These are phyloP conservation scores for Penicillium paneum DNA, from an alignment of 2,329 filamentous ascomycete genomes.

Conservation along the genomic window DNA sequence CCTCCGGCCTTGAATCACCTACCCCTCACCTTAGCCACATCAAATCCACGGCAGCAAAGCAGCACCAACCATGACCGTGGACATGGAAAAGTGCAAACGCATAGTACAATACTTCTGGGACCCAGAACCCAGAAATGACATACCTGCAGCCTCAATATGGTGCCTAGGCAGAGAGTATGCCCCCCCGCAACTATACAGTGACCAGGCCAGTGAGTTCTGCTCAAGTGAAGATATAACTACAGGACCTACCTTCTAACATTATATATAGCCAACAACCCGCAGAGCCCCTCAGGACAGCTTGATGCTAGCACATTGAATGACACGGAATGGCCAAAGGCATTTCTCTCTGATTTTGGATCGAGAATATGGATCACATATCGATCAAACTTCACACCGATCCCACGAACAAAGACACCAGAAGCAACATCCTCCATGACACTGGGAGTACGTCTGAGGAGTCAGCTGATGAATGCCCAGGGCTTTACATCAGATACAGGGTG, in stretches of 20 bases:
- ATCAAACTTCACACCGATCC: constrained; percentile 78
- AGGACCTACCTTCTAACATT: not conserved
- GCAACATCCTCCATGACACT: constrained; percentile 72
- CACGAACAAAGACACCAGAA: constrained; percentile 71
- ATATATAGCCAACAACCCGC: not conserved
- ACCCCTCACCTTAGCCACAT: not conserved
- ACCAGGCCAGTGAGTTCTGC: not conserved
- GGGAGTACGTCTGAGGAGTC: constrained; percentile 76
- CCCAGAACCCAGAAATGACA: constrained; percentile 77
- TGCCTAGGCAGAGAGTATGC: constrained; percentile 66
- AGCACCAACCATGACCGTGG: constrained; percentile 56
- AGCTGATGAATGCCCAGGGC: constrained; percentile 71
- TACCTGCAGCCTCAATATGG: constrained; percentile 71
- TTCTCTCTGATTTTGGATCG: constrained; percentile 90
- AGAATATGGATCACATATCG: constrained; percentile 96
- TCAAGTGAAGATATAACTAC: not conserved
- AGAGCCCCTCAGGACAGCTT: not conserved
- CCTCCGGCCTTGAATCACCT: not conserved
- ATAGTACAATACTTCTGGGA: constrained; percentile 93
- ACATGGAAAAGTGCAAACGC: constrained; percentile 74
- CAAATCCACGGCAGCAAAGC: not conserved
- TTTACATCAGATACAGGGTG: constrained; percentile 95
- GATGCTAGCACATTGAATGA: constrained; percentile 5
- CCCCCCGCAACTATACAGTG: constrained; percentile 6
- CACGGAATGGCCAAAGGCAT: constrained; percentile 69